Evolutionary conservation across 768 basidiomycete genomes (phyloP).

Genomic region (Hypsizygus marmoreus): DNA sequence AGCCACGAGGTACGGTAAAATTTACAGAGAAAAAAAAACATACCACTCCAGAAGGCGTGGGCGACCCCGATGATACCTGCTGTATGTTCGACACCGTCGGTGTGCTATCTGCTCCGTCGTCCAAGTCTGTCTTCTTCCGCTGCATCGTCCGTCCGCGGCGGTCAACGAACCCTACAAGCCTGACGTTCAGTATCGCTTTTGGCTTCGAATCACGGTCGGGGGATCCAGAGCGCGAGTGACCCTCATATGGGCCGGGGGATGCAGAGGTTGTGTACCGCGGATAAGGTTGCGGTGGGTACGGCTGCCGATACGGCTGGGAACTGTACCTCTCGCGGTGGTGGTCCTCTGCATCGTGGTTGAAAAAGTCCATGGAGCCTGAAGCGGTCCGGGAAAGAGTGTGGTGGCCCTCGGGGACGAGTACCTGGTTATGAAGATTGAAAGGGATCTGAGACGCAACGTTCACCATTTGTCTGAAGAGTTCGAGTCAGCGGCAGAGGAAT

Average conservation of each 20-base stretch:
- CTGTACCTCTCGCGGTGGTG: slow-evolving; percentile 16
- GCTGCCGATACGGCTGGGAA: slow-evolving; percentile 6
- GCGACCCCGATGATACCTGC: not conserved
- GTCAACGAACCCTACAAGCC: slow-evolving; percentile 29
- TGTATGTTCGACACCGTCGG: slow-evolving; percentile 3
- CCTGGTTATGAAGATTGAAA: slow-evolving; percentile 55
- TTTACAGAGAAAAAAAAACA: not conserved
- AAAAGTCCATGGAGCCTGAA: slow-evolving; percentile 24
- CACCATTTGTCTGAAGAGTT: slow-evolving; percentile 62
- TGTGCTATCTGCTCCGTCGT: slow-evolving; percentile 5
- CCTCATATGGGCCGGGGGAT: slow-evolving; percentile 11
- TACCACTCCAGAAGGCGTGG: slow-evolving; percentile 6
- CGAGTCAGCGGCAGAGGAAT: slow-evolving; percentile 1
- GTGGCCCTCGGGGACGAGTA: slow-evolving; percentile 24
- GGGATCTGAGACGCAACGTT: slow-evolving; percentile 62
- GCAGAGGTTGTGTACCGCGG: slow-evolving; percentile 14
- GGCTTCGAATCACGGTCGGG: slow-evolving; percentile 14
- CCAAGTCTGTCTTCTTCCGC: slow-evolving; percentile 6
- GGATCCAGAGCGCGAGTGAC: slow-evolving; percentile 14
- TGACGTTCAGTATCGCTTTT: slow-evolving; percentile 31
- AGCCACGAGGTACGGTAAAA: slow-evolving; percentile 4
- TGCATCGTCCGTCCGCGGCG: slow-evolving; percentile 16
- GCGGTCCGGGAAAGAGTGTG: slow-evolving; percentile 30
- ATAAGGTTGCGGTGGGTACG: slow-evolving; percentile 16
- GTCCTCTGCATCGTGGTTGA: slow-evolving; percentile 16